Conservation (phyloP, 805 yeast species). For the Yarrowia sp. region DNA sequence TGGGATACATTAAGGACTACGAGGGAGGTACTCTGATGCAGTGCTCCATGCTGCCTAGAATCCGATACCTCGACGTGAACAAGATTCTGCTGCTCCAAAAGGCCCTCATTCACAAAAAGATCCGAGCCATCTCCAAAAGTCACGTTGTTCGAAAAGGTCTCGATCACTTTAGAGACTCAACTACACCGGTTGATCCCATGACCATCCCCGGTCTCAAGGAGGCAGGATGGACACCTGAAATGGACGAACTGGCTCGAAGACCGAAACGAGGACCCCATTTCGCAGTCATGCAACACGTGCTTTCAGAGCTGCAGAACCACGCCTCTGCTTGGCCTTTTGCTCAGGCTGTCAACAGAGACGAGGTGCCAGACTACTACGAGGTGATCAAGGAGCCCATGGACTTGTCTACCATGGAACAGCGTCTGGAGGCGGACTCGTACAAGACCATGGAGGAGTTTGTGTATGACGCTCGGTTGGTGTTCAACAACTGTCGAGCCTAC, state of each 20-base stretch:
- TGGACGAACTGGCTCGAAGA: conserved; percentile 94
- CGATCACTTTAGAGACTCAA: conserved; percentile 36
- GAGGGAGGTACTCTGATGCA: conserved; percentile 99
- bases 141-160: conserved; percentile 85
- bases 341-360: conserved; percentile 89
- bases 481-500: conserved; percentile 89
- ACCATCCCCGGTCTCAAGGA: conserved; percentile 88
- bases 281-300: conserved; percentile 86
- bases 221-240: conserved; percentile 98
- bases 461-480: conserved; percentile 84
- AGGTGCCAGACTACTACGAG: conserved; percentile 95
- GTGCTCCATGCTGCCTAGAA: conserved; percentile 88
- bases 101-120: conserved; percentile 88
- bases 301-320: conserved; percentile 89
- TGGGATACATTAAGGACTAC: conserved; percentile 98
- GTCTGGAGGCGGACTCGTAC: conserved; percentile 89
- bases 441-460: conserved; percentile 89
- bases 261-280: conserved; percentile 95
- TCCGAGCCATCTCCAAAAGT: conserved; percentile 77
- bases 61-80: conserved; percentile 86
- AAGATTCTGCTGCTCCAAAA: conserved; percentile 86
- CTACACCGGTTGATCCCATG: conserved; percentile 67
- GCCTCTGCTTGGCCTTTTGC: conserved; percentile 99
- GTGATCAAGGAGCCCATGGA: conserved; percentile 99
- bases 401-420: conserved; percentile 90